Percentiles rank a stretch among this genome's conserved stretches.
phyloP scores from a whole-genome alignment of 1,284 basidiomycete species.

The Ceratobasidium sp. region DNA sequence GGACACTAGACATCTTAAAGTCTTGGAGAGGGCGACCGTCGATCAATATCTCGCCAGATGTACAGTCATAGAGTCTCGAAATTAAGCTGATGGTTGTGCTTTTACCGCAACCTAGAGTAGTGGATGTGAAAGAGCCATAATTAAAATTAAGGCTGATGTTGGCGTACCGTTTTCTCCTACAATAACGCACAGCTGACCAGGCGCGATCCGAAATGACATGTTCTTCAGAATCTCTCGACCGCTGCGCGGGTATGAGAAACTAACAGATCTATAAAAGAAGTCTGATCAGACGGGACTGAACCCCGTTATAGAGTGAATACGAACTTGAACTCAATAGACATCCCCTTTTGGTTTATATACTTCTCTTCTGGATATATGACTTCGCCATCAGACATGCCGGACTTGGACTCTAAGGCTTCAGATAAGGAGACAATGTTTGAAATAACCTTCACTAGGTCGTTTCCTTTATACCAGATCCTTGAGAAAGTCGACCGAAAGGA shows the following conservation, averaged over 20 bases:
- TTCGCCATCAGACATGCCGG: slow-evolving; percentile 43
- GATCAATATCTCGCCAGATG: slow-evolving; percentile 36
- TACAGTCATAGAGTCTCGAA: slow-evolving; percentile 46
- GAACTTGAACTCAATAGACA: slow-evolving; percentile 48
- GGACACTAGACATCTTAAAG: slow-evolving; percentile 46
- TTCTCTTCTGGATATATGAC: slow-evolving; percentile 41
- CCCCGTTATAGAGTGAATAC: slow-evolving; percentile 18
- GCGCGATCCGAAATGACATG: slow-evolving; percentile 44
- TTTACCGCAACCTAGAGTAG: slow-evolving; percentile 45
- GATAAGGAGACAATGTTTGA: slow-evolving; percentile 36
- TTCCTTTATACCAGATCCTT: slow-evolving; percentile 7
- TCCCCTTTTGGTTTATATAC: slow-evolving; percentile 26
- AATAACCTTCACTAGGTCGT: slow-evolving; percentile 23
- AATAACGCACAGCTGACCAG: slow-evolving; percentile 50
- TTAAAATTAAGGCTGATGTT: background rate
- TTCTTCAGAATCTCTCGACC: slow-evolving; percentile 31
- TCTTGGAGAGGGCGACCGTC: slow-evolving; percentile 43
- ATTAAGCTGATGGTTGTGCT: slow-evolving; percentile 49
- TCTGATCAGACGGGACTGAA: background rate
- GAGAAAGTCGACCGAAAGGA: slow-evolving; percentile 31
- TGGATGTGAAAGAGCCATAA: no score
- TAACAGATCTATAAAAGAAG: slow-evolving; percentile 29
- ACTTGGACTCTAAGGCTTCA: slow-evolving; percentile 41
- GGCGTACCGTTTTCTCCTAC: slow-evolving; percentile 48
- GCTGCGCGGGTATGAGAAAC: slow-evolving; percentile 41